Evolutionary conservation across 257 asterid genomes (phyloP).

Genomic region (Lycium ferocissimum): DNA sequence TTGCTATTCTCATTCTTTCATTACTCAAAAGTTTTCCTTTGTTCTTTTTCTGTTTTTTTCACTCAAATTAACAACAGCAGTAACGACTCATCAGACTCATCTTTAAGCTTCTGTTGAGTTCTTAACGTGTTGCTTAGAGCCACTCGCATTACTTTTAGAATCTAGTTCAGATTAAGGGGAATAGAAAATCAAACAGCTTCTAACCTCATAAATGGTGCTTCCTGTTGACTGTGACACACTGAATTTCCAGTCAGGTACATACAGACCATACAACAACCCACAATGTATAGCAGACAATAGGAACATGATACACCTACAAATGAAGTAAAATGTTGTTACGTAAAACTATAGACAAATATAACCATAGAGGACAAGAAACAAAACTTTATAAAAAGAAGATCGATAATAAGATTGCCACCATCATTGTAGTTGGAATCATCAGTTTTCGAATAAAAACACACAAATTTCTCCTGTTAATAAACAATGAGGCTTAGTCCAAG

Average conservation of each 20-base stretch:
- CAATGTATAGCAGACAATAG: constrained; percentile 54
- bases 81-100: neutral
- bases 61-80: neutral
- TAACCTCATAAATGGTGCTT: constrained; percentile 55
- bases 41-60: too few relatives aligned
- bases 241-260: constrained; percentile 82
- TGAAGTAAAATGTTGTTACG: constrained; percentile 18
- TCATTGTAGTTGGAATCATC: constrained; percentile 3
- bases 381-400: neutral
- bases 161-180: neutral
- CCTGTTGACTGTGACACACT: constrained; percentile 44
- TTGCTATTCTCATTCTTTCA: too few relatives aligned
- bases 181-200: constrained; percentile 22
- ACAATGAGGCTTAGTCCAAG: neutral
- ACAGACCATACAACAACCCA: constrained; percentile 69
- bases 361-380: neutral
- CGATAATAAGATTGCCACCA: neutral
- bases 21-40: too few relatives aligned
- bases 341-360: constrained; percentile 11
- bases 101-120: constrained; percentile 20
- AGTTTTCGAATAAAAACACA: neutral
- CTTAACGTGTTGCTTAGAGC: neutral
- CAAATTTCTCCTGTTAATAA: neutral
- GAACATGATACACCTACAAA: constrained; percentile 60
- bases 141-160: neutral